Conservation (phyloP, 2,329 filamentous ascomycete species). For the Fusarium sp. region DNA sequence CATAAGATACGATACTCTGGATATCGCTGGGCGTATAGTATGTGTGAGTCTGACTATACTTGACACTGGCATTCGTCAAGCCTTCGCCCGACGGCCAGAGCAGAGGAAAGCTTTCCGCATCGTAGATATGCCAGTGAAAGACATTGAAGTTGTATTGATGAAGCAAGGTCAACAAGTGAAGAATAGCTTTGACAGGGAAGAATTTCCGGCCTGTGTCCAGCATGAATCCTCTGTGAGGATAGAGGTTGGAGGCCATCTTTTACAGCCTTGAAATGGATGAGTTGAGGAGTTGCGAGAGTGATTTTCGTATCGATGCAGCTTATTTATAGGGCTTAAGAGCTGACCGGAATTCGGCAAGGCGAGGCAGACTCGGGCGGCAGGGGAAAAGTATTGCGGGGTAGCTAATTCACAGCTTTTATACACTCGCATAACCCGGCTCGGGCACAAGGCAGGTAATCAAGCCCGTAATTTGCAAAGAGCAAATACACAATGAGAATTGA, state of each 20-base stretch:
- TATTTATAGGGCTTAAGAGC: not conserved
- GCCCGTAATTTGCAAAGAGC: accelerated
- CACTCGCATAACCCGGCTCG: not conserved
- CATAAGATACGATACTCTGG: not conserved
- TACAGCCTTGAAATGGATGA: accelerated
- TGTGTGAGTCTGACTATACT: not conserved
- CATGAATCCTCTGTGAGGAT: conserved; percentile 14
- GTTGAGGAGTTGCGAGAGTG: not conserved
- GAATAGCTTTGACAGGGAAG: conserved; percentile 9
- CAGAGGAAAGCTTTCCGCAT: conserved; percentile 12
- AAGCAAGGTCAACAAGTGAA: not conserved
- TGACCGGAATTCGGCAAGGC: not conserved
- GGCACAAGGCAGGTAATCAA: accelerated
- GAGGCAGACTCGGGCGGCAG: not conserved
- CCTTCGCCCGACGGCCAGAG: not conserved
- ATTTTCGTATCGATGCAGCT: not conserved
- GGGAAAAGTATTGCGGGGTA: not conserved
- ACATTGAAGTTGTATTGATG: conserved; percentile 19
- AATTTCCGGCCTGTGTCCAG: conserved; percentile 16
- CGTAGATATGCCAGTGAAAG: conserved; percentile 24
- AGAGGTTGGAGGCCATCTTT: not conserved
- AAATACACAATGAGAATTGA: not conserved
- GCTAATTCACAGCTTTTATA: not conserved
- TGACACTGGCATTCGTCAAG: not conserved
- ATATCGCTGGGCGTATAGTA: not conserved